Evolutionary conservation across 768 basidiomycete genomes (phyloP).

Genomic region (Russula sp.): DNA sequence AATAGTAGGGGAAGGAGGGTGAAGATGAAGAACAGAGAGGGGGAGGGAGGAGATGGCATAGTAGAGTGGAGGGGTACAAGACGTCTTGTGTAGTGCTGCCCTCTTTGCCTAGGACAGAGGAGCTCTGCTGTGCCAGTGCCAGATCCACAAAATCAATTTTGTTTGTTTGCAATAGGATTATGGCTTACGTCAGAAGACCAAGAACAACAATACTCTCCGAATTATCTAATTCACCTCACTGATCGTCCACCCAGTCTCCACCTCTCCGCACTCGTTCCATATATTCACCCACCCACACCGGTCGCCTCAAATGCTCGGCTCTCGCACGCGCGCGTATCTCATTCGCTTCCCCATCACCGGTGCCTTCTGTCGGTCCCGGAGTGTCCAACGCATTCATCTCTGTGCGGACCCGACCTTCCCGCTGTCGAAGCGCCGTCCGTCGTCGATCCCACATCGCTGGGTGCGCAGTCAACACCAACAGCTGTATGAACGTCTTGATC

Average conservation of each 20-base stretch:
- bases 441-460: conserved; percentile 23
- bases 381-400: conserved; percentile 9
- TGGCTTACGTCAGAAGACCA: no score
- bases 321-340: not conserved
- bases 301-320: conserved; percentile 1
- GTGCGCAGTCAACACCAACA: conserved; percentile 19
- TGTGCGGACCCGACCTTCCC: conserved; percentile 19
- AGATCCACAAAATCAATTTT: no score
- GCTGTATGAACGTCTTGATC: conserved; percentile 15
- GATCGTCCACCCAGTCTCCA: conserved; percentile 19
- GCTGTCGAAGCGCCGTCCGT: conserved; percentile 16
- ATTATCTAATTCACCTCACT: not conserved
- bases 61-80: not conserved
- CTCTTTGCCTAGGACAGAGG: no score
- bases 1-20: conserved; percentile 20
- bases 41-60: not conserved
- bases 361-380: not conserved
- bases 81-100: no score
- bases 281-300: conserved; percentile 16
- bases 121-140: no score
- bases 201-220: no score
- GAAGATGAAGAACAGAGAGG: not conserved
- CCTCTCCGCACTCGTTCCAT: conserved; percentile 13
- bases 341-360: not conserved
- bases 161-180: no score